Evolutionary conservation across 2,329 filamentous ascomycete genomes (phyloP), one percentile per base, ranked within the genome.

Genomic region (Neofusicoccum sp.): DNA sequence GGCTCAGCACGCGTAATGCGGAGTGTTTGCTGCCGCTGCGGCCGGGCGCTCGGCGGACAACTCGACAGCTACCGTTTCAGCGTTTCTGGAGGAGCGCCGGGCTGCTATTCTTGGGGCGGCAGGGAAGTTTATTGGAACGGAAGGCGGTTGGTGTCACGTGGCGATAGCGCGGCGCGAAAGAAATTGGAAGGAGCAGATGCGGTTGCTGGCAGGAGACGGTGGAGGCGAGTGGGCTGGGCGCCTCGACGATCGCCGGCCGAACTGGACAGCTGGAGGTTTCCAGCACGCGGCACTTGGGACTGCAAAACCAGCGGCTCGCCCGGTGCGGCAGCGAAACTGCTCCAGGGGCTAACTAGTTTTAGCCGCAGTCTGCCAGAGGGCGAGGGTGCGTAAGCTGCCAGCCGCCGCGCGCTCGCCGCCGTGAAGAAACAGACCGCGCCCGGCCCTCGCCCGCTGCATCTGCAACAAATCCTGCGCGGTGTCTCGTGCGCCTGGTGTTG

Each of bases 361-460:
- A 56, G 49, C 61, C 61, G 49, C 61, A 48, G 48, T 12, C 49
- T 37, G 39, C 44, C 39, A 58, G 37, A 56, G 48, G 31, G 34
- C 59, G 48, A 54, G 39, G 47, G 54, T 54, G 59, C 47, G 49
- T 62, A 56, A 62, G 61, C 61, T 47, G 44, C 48, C 28, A 44
- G 43, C 56, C 44, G 45, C 47, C 47, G 12, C 39, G 29, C 22
- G 47, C 37, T 45, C 47, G 47, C 47, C 58, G 58, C n/a, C 47
- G 54, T 58, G 54, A 47, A 45, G 54, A 58, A 58, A 45, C 54
- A 58, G 41, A 44, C 37, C 31, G 22, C 36, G 4, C n/a, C 37
- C 36, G 14, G 49, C 39, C 39, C 41, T 31, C 37, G 43, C 33
- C 36, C 22, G 44, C 58, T 61, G 45, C 45, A 43, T 31, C 33